Evolutionary conservation across 108 stramenopile species (phyloP), one percentile per base, ranked within the genome.

Genomic region (Aurantiochytrium sp.): DNA sequence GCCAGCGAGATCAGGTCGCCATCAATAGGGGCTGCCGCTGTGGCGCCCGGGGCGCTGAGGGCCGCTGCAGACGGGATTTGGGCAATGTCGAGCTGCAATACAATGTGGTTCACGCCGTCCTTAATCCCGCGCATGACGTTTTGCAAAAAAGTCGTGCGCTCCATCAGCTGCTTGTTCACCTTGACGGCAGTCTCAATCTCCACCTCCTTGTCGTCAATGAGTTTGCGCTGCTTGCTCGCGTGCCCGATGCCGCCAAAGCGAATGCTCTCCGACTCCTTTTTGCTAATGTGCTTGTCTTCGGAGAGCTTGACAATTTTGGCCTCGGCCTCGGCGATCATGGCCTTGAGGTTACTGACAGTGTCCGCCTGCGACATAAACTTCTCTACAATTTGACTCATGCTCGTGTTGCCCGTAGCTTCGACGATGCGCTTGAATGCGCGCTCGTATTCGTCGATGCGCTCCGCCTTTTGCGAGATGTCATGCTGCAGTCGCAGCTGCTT

Each of bases 351-450:
- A 8, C 45, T 24, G 24, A 81, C 73, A 6, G 73, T 81, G 27
- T 81, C 73, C 10, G 39, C 45, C 32, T 81, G 73, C 42, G 73
- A 81, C 73, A 81, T 48, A 24, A 81, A 81, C 73, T 81, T 81
- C 24, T 81, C 73, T 24, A 81, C 73, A 41, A 81, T 48, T n/a
- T 81, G 73, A 48, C 45, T 48, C 73, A 81, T 81, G 45, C 45
- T 81, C 8, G 39, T 81, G 24, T 48, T 81, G n/a, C 73, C 73
- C 24, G 73, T 81, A 24, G 73, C 73, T 42, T 81, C 73, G 2
- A 81, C 73, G 32, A 81, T 81, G 27, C 73, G 73, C 45, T 81
- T 81, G 73, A 81, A 81, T 41, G 73, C 73, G 10, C 45, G 73
- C 73, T 81, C 73, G 1, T 81, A 81, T 24, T 81, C 73, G 1